These are phyloP conservation scores for Cotoneaster glaucophyllus DNA, from an alignment of 306 rosid species.

Conservation along the genomic window DNA sequence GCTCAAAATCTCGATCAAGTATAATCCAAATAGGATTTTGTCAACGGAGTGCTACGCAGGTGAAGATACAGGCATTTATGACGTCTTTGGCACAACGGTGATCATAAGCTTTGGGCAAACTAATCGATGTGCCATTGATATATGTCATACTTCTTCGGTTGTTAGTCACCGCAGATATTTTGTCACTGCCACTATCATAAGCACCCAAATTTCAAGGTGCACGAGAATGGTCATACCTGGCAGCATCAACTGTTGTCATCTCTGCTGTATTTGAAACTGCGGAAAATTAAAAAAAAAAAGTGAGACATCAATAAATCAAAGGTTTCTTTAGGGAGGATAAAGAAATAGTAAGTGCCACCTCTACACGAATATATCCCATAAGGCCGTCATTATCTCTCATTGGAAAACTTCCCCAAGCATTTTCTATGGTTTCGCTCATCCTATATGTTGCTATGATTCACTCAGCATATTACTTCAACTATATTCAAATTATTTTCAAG, in stretches of 20 bases:
- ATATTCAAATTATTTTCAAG: neutral
- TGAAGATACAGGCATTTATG: neutral
- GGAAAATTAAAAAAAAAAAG: neutral
- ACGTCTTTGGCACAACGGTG: neutral
- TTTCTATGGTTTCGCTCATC: neutral
- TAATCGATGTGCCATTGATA: neutral
- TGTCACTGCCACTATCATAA: neutral
- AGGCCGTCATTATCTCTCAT: neutral
- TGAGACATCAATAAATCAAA: neutral
- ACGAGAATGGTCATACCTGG: neutral
- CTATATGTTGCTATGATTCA: neutral
- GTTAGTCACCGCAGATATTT: neutral
- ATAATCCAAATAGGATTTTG: neutral
- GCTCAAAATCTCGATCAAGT: neutral
- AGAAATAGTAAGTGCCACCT: neutral
- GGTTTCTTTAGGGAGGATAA: neutral
- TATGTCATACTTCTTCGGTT: neutral
- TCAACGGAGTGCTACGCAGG: neutral
- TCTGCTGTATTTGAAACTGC: neutral
- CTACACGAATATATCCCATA: neutral
- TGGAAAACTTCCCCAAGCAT: neutral
- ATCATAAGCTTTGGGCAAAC: neutral
- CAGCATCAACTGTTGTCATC: neutral
- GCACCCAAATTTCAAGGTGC: neutral
- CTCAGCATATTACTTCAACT: too few relatives aligned